Evolutionary conservation across 805 yeast species (phyloP), one percentile per base, ranked within the genome.

Genomic region (Candida golubevii): DNA sequence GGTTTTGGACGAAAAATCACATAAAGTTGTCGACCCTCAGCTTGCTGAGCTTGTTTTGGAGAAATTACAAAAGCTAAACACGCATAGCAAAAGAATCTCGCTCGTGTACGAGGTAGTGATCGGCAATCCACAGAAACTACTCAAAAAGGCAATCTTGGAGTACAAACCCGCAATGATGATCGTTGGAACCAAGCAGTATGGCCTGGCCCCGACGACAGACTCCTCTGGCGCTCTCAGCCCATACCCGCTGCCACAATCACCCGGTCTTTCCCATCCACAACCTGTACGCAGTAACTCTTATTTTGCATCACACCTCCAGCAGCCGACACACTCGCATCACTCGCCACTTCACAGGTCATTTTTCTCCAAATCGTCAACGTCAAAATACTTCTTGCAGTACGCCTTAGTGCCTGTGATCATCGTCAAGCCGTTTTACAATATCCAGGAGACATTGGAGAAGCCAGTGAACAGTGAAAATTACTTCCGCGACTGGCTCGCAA

Each of bases 101-200:
- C 47, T 71, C 31, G 72, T 71, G 31, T 69, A 56, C 48, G 75
- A 71, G 52, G 59, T 63, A 12, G 74, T 62, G 26, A 59, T 69
- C 18, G 76, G 76, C 1, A 68, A 65, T 39, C 72, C 74, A 5
- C 70, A 66, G 47, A 66, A 67, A 46, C 44, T 63, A 15, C 55
- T 71, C 47, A 62, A 66, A 46, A 54, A 51, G 29, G 75, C 76
- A 7, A 67, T 71, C 18, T 63, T 61, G 26, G 75, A 70, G 50
- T 71, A 66, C 49, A 56, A 59, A 39, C 76, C 76, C 3, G 65
- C 66, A n/a, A 69, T 71, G 73, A 68, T 71, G 75, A 55, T 66
- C 29, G 67, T 71, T 23, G 76, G 76, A 2, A 66, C 72, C 8
- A 71, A 66, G 45, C 67, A 65, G 39, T 58, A 58, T 18, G 65